Evolutionary conservation across 2,329 filamentous ascomycete species (phyloP).

Genomic region (Arachnomyces sp.): DNA sequence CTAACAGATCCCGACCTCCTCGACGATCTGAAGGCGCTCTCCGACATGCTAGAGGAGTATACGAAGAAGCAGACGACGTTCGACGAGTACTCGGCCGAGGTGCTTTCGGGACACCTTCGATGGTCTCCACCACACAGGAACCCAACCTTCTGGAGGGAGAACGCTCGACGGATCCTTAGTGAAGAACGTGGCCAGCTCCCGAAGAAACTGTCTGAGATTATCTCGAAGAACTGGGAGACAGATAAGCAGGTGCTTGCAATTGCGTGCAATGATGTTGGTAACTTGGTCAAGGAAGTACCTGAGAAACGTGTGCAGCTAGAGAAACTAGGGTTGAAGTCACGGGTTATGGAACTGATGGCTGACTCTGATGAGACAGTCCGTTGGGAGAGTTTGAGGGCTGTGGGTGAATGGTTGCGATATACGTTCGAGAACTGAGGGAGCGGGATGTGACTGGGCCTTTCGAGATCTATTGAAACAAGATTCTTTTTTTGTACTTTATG

Average conservation of each 20-base stretch:
- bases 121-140: conserved; percentile 90
- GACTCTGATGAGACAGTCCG: conserved; percentile 79
- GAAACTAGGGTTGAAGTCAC: conserved; percentile 72
- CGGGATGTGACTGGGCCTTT: conserved; percentile 7
- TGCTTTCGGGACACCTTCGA: conserved; percentile 75
- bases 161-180: conserved; percentile 78
- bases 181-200: conserved; percentile 70
- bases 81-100: conserved; percentile 67
- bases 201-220: conserved; percentile 74
- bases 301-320: conserved; percentile 74
- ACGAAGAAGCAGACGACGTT: conserved; percentile 60
- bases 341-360: conserved; percentile 90
- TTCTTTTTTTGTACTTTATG: conserved; percentile 5
- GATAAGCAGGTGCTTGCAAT: conserved; percentile 82
- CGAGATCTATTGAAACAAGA: conserved; percentile 2
- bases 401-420: conserved; percentile 69
- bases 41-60: conserved; percentile 76
- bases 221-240: conserved; percentile 74
- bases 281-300: conserved; percentile 77
- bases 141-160: conserved; percentile 82
- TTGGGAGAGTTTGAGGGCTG: conserved; percentile 84
- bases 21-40: conserved; percentile 40
- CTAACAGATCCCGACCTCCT: conserved; percentile 42
- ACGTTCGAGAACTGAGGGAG: conserved; percentile 46
- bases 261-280: conserved; percentile 87